These are phyloP conservation scores for Peziza echinospora DNA, from an alignment of 495 filamentous ascomycete genomes.

Conservation along the genomic window DNA sequence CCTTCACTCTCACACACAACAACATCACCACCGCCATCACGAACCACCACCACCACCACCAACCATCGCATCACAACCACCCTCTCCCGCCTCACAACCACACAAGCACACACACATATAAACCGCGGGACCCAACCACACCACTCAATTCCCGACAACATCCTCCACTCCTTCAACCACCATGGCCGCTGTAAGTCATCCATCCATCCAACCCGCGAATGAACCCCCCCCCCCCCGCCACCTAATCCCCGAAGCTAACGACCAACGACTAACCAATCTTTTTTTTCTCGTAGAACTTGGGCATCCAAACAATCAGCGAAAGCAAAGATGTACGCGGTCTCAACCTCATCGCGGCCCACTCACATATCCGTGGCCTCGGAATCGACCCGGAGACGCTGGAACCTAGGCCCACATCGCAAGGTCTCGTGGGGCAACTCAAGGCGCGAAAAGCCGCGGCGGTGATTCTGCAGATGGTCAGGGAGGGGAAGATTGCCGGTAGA, in stretches of 20 bases:
- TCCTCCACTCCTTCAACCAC: too few species aligned
- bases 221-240: background rate
- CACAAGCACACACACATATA: too few species aligned
- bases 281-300: conserved; percentile 2
- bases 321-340: conserved; percentile 81
- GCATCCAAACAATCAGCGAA: conserved; percentile 79
- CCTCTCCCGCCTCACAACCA: too few species aligned
- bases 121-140: too few species aligned
- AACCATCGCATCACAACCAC: too few species aligned
- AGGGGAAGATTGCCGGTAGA: conserved; percentile 90
- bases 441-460: conserved; percentile 89
- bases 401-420: conserved; percentile 67
- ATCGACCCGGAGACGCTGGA: conserved; percentile 83
- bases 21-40: too few species aligned
- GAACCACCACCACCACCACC: too few species aligned
- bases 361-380: conserved; percentile 86
- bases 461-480: conserved; percentile 93
- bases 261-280: too few species aligned
- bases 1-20: too few species aligned
- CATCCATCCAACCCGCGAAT: background rate
- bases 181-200: background rate
- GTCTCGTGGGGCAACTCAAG: conserved; percentile 91
- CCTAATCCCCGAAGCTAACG: too few species aligned
- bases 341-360: conserved; percentile 94
- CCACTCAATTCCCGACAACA: too few species aligned